A percentile compares a stretch with the other conserved stretches of the same genome.
Evolutionary conservation across 495 filamentous ascomycete genomes (phyloP).

Genomic region (Sabuloglossum arenarium): DNA sequence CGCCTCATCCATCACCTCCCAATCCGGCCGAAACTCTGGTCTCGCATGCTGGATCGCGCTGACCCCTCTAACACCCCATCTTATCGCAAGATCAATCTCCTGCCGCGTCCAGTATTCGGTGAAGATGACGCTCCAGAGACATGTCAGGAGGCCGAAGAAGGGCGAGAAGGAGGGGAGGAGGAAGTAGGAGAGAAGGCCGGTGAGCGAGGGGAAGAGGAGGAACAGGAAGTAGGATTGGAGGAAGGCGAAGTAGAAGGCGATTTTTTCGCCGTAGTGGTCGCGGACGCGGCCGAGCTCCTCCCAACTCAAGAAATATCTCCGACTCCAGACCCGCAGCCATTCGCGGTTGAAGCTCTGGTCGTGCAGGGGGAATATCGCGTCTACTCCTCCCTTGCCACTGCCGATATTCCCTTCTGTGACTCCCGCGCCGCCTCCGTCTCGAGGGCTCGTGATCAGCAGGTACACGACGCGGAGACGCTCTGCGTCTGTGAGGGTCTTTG

Average conservation of each 20-base stretch:
- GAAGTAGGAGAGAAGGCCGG: constrained; percentile 65
- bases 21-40: constrained; percentile 57
- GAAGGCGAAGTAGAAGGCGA: constrained; percentile 95
- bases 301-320: constrained; percentile 56
- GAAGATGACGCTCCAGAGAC: constrained; percentile 75
- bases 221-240: constrained; percentile 82
- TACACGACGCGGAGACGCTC: constrained; percentile 74
- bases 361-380: constrained; percentile 72
- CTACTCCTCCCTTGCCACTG: constrained; percentile 65
- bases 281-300: constrained; percentile 67
- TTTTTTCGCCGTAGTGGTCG: constrained; percentile 72
- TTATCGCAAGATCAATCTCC: constrained; percentile 71
- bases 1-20: constrained; percentile 53
- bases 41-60: constrained; percentile 60
- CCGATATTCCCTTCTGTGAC: constrained; percentile 29
- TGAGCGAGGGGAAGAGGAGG: constrained; percentile 59
- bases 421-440: constrained; percentile 68
- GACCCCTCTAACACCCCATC: constrained; percentile 86
- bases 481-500: constrained; percentile 60
- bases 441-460: constrained; percentile 65
- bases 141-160: constrained; percentile 62
- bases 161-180: constrained; percentile 68
- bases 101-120: constrained; percentile 95
- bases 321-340: constrained; percentile 81
- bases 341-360: constrained; percentile 68